Conservation (phyloP, 352 stramenopile species). For the Globisporangium radiosum region DNA sequence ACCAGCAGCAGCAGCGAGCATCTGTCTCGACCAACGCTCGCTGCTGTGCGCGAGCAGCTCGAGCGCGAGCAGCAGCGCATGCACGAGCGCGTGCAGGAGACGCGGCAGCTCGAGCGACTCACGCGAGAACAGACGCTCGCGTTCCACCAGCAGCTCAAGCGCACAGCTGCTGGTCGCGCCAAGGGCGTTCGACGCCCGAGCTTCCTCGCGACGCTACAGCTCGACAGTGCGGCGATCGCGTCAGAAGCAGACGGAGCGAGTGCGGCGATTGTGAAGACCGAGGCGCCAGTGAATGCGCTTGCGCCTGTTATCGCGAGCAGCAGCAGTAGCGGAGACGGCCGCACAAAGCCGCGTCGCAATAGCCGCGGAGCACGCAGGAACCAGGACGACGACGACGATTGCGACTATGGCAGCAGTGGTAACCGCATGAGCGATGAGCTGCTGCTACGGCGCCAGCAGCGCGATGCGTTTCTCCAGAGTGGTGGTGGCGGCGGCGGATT, state of each 20-base stretch:
- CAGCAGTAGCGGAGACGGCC: neutral
- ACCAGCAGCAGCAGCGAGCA: neutral
- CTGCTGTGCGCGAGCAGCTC: slow-evolving; percentile 1
- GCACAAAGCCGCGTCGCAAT: neutral
- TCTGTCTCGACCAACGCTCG: neutral
- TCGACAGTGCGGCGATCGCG: slow-evolving; percentile 8
- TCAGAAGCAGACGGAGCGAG: neutral
- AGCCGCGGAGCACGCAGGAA: neutral
- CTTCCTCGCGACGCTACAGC: slow-evolving; percentile 24
- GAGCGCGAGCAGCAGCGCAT: slow-evolving; percentile 6
- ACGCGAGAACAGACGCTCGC: slow-evolving; percentile 12
- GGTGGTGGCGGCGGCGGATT: slow-evolving; percentile 6
- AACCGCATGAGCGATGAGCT: neutral
- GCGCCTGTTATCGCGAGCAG: neutral
- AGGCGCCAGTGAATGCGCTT: neutral
- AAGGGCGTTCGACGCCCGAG: slow-evolving; percentile 16
- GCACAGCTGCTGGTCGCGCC: slow-evolving; percentile 1
- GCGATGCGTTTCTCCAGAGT: slow-evolving; percentile 7
- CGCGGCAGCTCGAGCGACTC: slow-evolving; percentile 10
- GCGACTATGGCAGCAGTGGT: neutral
- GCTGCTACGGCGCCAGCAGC: slow-evolving; percentile 10
- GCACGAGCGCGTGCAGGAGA: slow-evolving; percentile 11
- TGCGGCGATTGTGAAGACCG: neutral
- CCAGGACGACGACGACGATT: neutral
- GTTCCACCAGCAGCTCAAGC: slow-evolving; percentile 20